Conservation (phyloP, 2,329 filamentous ascomycete genomes). For the Endocalyx cinctus region DNA sequence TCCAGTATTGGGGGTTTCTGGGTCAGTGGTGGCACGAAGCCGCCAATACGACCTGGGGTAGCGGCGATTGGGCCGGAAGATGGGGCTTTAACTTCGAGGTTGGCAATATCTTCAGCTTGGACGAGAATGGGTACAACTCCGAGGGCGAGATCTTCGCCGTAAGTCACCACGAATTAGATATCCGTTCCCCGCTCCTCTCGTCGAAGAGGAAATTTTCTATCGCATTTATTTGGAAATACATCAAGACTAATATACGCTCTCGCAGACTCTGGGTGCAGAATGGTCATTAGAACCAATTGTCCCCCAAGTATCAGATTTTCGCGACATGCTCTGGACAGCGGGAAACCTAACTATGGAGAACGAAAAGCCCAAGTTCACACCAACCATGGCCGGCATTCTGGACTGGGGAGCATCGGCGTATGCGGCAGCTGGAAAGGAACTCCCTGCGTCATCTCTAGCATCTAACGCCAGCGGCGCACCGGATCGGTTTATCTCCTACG, state of each 20-base stretch:
- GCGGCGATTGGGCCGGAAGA: slow-evolving; percentile 29
- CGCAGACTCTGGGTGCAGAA: slow-evolving; percentile 35
- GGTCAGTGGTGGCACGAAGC: slow-evolving; percentile 36
- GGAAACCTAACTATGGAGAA: slow-evolving; percentile 27
- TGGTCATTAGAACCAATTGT: slow-evolving; percentile 36
- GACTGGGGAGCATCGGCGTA: slow-evolving; percentile 38
- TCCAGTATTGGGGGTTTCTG: slow-evolving; percentile 28
- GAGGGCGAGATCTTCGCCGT: slow-evolving; percentile 32
- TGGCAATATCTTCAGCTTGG: slow-evolving; percentile 35
- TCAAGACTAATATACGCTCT: neutral
- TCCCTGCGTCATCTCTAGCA: slow-evolving; percentile 32
- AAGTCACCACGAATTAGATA: too few relatives aligned
- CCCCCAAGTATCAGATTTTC: slow-evolving; percentile 32
- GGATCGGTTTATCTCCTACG: slow-evolving; percentile 35
- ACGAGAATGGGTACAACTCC: slow-evolving; percentile 33
- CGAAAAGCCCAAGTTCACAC: slow-evolving; percentile 29
- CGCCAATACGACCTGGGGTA: slow-evolving; percentile 31
- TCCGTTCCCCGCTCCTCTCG: too few relatives aligned
- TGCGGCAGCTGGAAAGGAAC: slow-evolving; percentile 36
- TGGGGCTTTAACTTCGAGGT: slow-evolving; percentile 44
- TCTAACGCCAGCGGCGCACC: slow-evolving; percentile 33
- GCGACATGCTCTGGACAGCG: slow-evolving; percentile 38
- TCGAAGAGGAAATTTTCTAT: too few relatives aligned
- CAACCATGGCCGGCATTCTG: slow-evolving; percentile 35
- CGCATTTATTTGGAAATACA: too few relatives aligned